Evolutionary conservation across 768 basidiomycete genomes (phyloP), one percentile per base, ranked within the genome.

Genomic region (Sarcomyxa edulis): DNA sequence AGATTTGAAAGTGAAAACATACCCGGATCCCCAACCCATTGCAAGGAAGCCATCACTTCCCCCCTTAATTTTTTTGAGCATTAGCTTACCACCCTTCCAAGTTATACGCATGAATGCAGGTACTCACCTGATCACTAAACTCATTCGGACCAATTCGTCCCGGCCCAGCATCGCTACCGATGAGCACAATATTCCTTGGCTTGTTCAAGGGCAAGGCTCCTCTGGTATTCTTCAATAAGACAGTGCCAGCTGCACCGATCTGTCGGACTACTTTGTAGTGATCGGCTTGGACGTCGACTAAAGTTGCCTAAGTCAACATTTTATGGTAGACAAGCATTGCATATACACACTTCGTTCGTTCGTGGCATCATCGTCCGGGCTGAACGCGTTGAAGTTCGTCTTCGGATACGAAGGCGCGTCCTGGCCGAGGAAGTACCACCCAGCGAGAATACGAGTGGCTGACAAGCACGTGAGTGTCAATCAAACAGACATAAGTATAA

Each of bases 1-100:
- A n/a, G n/a, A n/a, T n/a, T n/a, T n/a, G n/a, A n/a, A n/a, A n/a
- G n/a, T n/a, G n/a, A n/a, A n/a, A n/a, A n/a, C n/a, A n/a, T 31
- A 68, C 60, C 89, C 90, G 35, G 82, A 85, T 25, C 90, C 93
- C 93, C 93, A 96, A 10, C 91, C 91, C 82, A 92, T 84, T 6
- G 89, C 90, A 15, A 96, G 69, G 12, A 84, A 69, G 7, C 90
- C 90, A 25, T 37, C 10, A n/a, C n/a, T n/a, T n/a, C n/a, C n/a
- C n/a, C n/a, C n/a, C n/a, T n/a, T n/a, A n/a, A n/a, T n/a, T n/a
- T n/a, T n/a, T n/a, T n/a, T n/a, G n/a, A n/a, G n/a, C n/a, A n/a
- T n/a, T n/a, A n/a, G n/a, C n/a, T n/a, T n/a, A n/a, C n/a, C n/a
- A n/a, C n/a, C n/a, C n/a, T 31, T 14, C 14, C 23, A 18, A 39